phyloP scores from a whole-genome alignment of 2,329 filamentous ascomycete species.

The Fusarium buxicola region DNA sequence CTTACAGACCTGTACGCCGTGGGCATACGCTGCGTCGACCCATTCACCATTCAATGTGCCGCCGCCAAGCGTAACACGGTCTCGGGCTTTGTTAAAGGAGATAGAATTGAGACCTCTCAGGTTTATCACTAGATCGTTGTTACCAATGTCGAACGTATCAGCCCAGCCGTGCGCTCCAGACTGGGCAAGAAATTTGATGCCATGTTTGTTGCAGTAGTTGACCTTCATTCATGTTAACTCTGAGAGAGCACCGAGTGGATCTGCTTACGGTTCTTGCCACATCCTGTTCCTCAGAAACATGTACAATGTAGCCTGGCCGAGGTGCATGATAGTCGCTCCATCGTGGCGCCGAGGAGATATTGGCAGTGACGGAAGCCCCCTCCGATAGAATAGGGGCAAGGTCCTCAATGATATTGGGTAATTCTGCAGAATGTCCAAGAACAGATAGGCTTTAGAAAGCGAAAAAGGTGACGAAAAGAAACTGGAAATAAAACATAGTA shows the following conservation, averaged over 20 bases:
- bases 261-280: not conserved
- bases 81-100: not conserved
- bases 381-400: not conserved
- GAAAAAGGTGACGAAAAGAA: not conserved
- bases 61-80: not conserved
- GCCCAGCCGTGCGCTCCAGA: not conserved
- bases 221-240: not conserved
- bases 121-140: not conserved
- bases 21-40: not conserved
- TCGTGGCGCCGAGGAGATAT: not conserved
- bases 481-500: not conserved
- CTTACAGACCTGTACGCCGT: not conserved
- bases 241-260: not conserved
- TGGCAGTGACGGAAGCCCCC: not conserved
- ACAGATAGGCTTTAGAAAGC: not conserved
- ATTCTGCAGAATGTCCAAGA: not conserved
- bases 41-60: not conserved
- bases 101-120: not conserved
- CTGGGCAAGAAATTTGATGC: not conserved
- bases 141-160: not conserved
- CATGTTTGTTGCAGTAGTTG: not conserved
- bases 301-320: not conserved
- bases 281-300: not conserved
- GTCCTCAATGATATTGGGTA: not conserved
- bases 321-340: not conserved